phyloP scores from a whole-genome alignment of 2,329 filamentous ascomycete species.

The Fusarium sororula region DNA sequence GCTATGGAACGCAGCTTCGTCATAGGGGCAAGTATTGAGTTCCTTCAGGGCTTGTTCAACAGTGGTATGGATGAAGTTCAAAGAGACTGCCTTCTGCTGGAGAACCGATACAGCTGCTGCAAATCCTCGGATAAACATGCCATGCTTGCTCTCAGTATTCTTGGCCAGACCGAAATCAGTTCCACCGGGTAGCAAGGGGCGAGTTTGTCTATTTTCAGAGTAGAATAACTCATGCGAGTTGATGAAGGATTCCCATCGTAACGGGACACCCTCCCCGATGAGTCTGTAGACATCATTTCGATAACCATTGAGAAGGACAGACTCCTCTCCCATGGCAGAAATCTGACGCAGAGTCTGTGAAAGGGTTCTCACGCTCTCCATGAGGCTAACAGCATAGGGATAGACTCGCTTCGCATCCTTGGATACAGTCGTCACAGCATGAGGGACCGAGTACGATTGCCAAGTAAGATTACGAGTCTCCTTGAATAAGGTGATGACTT shows the following conservation, averaged over 20 bases:
- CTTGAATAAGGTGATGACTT: conserved; percentile 98
- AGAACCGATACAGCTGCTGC: conserved; percentile 86
- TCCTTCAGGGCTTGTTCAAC: conserved; percentile 84
- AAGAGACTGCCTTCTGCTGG: conserved; percentile 84
- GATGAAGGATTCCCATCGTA: conserved; percentile 98
- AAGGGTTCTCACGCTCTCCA: conserved; percentile 97
- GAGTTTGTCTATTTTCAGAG: conserved; percentile 60
- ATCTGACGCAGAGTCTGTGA: conserved; percentile 89
- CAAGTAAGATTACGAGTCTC: conserved; percentile 96
- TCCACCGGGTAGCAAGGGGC: conserved; percentile 52
- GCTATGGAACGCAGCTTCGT: conserved; percentile 78
- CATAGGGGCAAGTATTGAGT: conserved; percentile 85
- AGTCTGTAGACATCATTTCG: conserved; percentile 88
- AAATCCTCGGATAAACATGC: conserved; percentile 95
- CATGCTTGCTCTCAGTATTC: conserved; percentile 86
- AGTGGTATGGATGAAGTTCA: conserved; percentile 81
- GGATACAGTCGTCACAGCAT: conserved; percentile 92
- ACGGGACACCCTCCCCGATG: conserved; percentile 84
- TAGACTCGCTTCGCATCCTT: conserved; percentile 99
- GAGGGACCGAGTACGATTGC: conserved; percentile 94
- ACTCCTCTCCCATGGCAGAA: conserved; percentile 84
- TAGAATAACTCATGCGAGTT: conserved; percentile 90
- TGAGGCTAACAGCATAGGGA: conserved; percentile 95
- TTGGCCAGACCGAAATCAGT: conserved; percentile 57
- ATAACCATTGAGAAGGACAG: conserved; percentile 88